Conservation (phyloP, 306 rosid genomes). For the Fragaria iinumae region DNA sequence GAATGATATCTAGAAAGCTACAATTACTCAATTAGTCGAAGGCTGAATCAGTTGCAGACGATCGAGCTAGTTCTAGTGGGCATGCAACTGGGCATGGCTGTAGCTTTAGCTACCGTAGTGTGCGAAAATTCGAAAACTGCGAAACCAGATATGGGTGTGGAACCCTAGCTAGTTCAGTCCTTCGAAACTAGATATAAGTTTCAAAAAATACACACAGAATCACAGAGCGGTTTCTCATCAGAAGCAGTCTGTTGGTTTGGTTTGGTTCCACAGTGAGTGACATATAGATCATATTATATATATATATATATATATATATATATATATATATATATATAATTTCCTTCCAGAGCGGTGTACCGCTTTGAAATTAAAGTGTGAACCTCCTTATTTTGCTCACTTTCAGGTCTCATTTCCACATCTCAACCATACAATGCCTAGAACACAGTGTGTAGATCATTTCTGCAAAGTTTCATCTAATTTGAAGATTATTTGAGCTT, state of each 20-base stretch:
- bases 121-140: background rate
- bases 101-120: background rate
- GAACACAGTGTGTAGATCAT: too few species aligned
- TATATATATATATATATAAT: too few species aligned
- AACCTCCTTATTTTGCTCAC: too few species aligned
- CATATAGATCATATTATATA: background rate
- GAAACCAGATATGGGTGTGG: background rate
- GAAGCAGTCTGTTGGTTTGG: background rate
- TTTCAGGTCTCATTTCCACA: too few species aligned
- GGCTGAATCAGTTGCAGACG: background rate
- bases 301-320: too few species aligned
- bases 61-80: background rate
- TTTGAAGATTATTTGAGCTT: too few species aligned
- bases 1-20: background rate
- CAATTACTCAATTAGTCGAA: background rate
- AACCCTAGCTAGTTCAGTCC: background rate
- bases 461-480: too few species aligned
- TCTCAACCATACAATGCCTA: too few species aligned
- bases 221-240: background rate
- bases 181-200: background rate
- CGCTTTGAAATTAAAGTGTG: too few species aligned
- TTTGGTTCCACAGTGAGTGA: background rate
- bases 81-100: constrained; percentile 3
- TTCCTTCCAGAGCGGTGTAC: too few species aligned
- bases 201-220: background rate